Conservation (phyloP, 2,329 filamentous ascomycete species). For the Chaetomium strumarium region DNA sequence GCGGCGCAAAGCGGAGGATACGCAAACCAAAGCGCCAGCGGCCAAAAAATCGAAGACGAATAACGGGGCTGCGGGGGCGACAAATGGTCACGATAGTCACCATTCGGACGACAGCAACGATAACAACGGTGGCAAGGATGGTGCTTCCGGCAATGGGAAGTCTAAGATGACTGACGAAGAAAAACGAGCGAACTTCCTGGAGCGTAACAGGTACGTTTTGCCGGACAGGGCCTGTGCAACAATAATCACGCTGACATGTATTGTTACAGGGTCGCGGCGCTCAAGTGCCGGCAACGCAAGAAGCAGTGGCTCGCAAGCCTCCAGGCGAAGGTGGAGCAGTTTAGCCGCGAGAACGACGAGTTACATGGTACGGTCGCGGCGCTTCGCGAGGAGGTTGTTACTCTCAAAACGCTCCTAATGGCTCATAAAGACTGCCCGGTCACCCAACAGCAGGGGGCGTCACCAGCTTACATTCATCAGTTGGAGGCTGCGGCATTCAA, state of each 20-base stretch:
- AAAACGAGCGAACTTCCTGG: slow-evolving; percentile 96
- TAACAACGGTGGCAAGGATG: slow-evolving; percentile 51
- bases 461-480: slow-evolving; percentile 48
- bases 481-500: slow-evolving; percentile 45
- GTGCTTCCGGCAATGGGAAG: slow-evolving; percentile 47
- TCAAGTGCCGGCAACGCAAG: slow-evolving; percentile 96
- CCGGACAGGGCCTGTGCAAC: neutral
- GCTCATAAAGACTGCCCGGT: slow-evolving; percentile 96
- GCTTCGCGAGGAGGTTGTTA: slow-evolving; percentile 87
- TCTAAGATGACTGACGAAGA: slow-evolving; percentile 96
- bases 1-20: slow-evolving; percentile 71
- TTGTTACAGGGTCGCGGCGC: slow-evolving; percentile 69
- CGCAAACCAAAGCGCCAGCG: slow-evolving; percentile 54
- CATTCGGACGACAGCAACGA: slow-evolving; percentile 35
- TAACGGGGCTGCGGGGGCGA: slow-evolving; percentile 21
- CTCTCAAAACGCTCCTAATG: slow-evolving; percentile 84
- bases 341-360: slow-evolving; percentile 84
- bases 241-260: neutral
- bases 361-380: slow-evolving; percentile 77
- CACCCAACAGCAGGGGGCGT: slow-evolving; percentile 72
- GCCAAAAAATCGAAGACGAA: slow-evolving; percentile 67
- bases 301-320: slow-evolving; percentile 98
- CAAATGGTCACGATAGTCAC: slow-evolving; percentile 24
- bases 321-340: slow-evolving; percentile 90
- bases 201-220: slow-evolving; percentile 76